A percentile compares a stretch with the other conserved stretches of the same genome.
phyloP scores from a whole-genome alignment of 768 basidiomycete species.

The Boletus subparvulus region DNA sequence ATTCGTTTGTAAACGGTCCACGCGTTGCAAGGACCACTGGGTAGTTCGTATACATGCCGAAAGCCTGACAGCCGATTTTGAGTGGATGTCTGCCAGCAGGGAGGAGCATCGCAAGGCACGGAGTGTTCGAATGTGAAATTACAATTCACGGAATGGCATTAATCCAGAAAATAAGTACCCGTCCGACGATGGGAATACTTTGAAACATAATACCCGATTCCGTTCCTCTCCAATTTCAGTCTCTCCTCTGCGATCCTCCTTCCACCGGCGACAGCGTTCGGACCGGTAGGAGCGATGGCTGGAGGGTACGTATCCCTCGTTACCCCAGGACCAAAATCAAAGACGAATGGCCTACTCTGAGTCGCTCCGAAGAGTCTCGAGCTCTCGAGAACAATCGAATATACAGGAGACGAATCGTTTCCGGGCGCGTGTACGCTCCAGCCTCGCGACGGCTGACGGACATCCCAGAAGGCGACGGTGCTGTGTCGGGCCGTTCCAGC shows the following conservation, averaged over 20 bases:
- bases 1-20: too few species aligned
- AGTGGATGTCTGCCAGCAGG: too few species aligned
- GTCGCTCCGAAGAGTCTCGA: conserved; percentile 79
- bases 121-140: too few species aligned
- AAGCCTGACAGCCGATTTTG: too few species aligned
- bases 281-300: conserved; percentile 17
- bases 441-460: conserved; percentile 57
- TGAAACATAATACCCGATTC: conserved; percentile 51
- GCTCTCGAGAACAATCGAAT: conserved; percentile 70
- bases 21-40: too few species aligned
- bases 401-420: conserved; percentile 78
- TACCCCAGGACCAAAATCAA: conserved; percentile 74
- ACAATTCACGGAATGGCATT: not conserved
- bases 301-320: conserved; percentile 53
- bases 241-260: conserved; percentile 13
- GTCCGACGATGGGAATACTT: conserved; percentile 40
- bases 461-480: conserved; percentile 81
- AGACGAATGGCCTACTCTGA: conserved; percentile 72
- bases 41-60: too few species aligned
- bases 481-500: conserved; percentile 78
- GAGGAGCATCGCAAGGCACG: too few species aligned
- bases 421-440: conserved; percentile 83
- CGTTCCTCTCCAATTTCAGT: conserved; percentile 36
- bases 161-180: conserved; percentile 4
- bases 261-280: conserved; percentile 24